Base-by-base conservation (phyloP, 306 rosid genomes). In the Cicer bijugum region DNA sequence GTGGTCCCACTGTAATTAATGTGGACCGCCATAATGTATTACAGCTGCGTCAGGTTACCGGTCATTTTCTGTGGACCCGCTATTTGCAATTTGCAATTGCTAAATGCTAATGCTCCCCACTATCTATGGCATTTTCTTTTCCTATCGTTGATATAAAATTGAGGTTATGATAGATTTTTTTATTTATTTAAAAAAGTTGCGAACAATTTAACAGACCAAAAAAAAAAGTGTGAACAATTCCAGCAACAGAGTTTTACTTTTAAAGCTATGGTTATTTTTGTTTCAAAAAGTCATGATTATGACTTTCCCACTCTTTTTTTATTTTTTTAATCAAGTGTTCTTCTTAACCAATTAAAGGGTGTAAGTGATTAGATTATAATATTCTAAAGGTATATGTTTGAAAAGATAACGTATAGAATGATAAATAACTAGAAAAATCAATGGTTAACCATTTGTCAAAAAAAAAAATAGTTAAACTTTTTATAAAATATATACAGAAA, bases 11-110 rank as follows among this genome's bases (percentile, higher is more conserved):
- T 23, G 4, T 50, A 12, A 33, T 42, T 20, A 20, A 63, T 7
- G 33, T 58, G 62, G 15, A 66, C 62, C 55, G 75, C 74, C 78
- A 9, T 44, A 2, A 38, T 65, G 78, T 12, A 2, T 12, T 79
- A 72, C 83, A 79, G 78, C 62, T 79, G 23, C 56, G 6, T 56
- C 69, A 38, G 71, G 71, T 65, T 17, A 43, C 71, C 55, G 39
- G 71, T 65, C 53, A 3, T 1, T 65, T 43, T 43, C 6, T 11
- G 0, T 6, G 53, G 71, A 4, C 11, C 71, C 17, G 23, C 38
- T 6, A 19, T 42, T 9, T 64, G 48, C 68, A 62, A 62, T 8
- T 38, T 38, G 37, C 14, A 5, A 39, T 47, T 50, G 20, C 17
- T 8, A 16, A 38, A 9, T 8, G 68, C 19, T 35, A 40, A 9